Evolutionary conservation across 345 rosid species (phyloP), one percentile per base, ranked within the genome.

Genomic region (Eucalyptus curtisii): DNA sequence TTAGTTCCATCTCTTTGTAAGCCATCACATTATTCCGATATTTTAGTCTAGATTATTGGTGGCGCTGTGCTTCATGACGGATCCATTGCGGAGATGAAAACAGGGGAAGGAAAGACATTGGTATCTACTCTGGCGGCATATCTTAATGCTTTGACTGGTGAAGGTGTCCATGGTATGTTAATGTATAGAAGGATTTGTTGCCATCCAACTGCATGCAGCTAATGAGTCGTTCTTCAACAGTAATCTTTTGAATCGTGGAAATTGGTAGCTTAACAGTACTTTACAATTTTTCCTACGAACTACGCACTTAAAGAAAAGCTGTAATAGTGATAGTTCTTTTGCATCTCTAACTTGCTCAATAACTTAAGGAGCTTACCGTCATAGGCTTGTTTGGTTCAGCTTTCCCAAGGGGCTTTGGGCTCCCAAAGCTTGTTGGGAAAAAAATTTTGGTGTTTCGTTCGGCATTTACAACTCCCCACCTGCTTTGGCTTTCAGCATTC

Each of bases 21-120:
- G 55, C 19, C 24, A 37, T 87, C 49, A 45, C 47, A 3, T 64
- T 61, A n/a, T 52, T 30, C 37, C 4, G 12, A 64, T 16, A 48
- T 47, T 15, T 87, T 61, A n/a, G 44, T 25, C 92, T 88, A 96
- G 99, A 93, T 97, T 90, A 96, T 97, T 92, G 99, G 99, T 87
- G 99, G 99, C 61, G 98, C 99, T 20, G 99, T 97, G 88, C 99
- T 97, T 92, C 99, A 97, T 92, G 99, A 96, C 87, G 99, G 99
- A 80, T 96, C 97, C 90, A 97, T 97, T 92, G 97, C 99, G 2
- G 99, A 97, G 95, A 97, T 97, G 99, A 96, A 96, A 94, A 97
- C 99, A 7, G 99, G 99, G 47, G 99, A 96, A 91, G 99, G 99
- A 71, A 97, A 97, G 92, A 96, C 99, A 87, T 90, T 97, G 90